Evolutionary conservation across 148 eudicot species (phyloP).

Genomic region (Heliamphora exappendiculata): DNA sequence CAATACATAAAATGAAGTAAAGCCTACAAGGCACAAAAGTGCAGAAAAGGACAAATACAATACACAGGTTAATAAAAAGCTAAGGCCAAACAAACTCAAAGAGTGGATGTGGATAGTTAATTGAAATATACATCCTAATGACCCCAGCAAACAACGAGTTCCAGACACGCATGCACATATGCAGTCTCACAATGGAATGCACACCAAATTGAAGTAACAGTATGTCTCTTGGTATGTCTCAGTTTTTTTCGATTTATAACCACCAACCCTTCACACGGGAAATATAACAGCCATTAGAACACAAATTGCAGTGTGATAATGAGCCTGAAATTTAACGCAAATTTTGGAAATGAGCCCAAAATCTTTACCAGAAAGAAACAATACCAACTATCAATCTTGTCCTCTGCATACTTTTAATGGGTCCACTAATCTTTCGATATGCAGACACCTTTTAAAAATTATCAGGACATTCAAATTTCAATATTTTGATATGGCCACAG

Average conservation of each 20-base stretch:
- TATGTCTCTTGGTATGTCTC: too few species aligned
- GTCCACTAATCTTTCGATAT: too few species aligned
- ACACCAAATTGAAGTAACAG: too few species aligned
- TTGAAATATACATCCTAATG: background rate
- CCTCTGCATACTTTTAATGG: too few species aligned
- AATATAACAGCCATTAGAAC: too few species aligned
- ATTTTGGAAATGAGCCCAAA: background rate
- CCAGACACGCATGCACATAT: background rate
- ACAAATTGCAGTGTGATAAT: background rate
- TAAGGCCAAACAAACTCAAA: background rate
- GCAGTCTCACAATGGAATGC: background rate
- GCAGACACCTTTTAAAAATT: too few species aligned
- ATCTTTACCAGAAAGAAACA: background rate
- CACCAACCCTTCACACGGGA: too few species aligned
- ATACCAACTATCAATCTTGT: background rate
- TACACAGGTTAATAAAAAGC: background rate
- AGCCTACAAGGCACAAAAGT: conserved; percentile 46
- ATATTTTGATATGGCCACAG: too few species aligned
- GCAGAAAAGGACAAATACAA: background rate
- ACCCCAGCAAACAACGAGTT: background rate
- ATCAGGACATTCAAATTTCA: too few species aligned
- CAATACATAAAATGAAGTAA: conserved; percentile 83
- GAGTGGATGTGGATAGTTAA: background rate
- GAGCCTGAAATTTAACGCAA: background rate
- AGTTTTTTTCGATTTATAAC: too few species aligned